Evolutionary conservation across 495 filamentous ascomycete genomes (phyloP).

Genomic region (Amniculicola lignicola): DNA sequence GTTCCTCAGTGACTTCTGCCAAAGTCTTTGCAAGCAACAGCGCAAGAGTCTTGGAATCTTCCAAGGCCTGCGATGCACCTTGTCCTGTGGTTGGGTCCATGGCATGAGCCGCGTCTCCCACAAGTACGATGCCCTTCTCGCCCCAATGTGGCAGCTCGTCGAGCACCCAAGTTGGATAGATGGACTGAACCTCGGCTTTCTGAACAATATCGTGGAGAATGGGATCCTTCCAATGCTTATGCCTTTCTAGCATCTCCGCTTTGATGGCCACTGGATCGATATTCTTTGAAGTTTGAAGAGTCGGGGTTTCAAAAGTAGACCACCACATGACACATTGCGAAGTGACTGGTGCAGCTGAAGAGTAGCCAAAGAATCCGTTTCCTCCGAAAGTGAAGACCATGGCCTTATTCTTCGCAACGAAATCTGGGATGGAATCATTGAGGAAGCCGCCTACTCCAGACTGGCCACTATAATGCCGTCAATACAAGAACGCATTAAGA

Average conservation of each 20-base stretch:
- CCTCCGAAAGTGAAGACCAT: slow-evolving; percentile 54
- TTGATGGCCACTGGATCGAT: slow-evolving; percentile 45
- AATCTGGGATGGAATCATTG: slow-evolving; percentile 34
- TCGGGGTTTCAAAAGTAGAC: slow-evolving; percentile 25
- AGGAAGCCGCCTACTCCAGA: slow-evolving; percentile 57
- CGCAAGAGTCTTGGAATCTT: slow-evolving; percentile 34
- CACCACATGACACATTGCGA: slow-evolving; percentile 30
- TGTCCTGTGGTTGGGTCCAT: slow-evolving; percentile 39
- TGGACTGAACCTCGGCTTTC: slow-evolving; percentile 43
- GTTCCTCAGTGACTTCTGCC: background rate
- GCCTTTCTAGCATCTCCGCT: slow-evolving; percentile 46
- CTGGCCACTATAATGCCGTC: slow-evolving; percentile 42
- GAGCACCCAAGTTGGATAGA: slow-evolving; percentile 55
- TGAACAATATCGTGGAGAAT: slow-evolving; percentile 48
- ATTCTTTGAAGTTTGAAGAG: slow-evolving; percentile 26
- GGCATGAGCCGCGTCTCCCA: slow-evolving; percentile 41
- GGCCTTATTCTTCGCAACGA: slow-evolving; percentile 38
- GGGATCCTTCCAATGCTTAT: slow-evolving; percentile 51
- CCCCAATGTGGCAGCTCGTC: slow-evolving; percentile 51
- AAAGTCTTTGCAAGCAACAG: slow-evolving; percentile 25
- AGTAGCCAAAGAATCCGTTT: slow-evolving; percentile 60
- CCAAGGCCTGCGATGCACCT: slow-evolving; percentile 38
- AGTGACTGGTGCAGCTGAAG: background rate
- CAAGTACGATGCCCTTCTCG: slow-evolving; percentile 31
- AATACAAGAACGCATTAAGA: background rate